A percentile compares a stretch with the other conserved stretches of the same genome.
phyloP scores from a whole-genome alignment of 116 monocot genomes.

The Dioscorea cayenensis region DNA sequence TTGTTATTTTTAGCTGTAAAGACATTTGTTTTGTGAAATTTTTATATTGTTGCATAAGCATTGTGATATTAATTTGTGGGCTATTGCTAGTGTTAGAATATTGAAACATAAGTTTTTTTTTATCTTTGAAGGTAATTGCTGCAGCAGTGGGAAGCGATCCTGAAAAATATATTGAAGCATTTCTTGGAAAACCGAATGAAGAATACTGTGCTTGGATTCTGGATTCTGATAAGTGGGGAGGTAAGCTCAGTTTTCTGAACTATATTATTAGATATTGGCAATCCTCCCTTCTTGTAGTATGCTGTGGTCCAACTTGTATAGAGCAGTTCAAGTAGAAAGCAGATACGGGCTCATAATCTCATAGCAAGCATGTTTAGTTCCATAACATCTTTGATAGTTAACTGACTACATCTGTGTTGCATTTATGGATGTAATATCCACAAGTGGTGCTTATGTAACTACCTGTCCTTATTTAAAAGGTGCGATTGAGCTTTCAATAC shows the following conservation, averaged over 20 bases:
- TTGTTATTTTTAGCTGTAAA: neutral
- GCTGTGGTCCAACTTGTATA: no score
- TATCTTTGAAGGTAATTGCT: slow-evolving; percentile 75
- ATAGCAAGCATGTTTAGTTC: no score
- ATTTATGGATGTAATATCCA: no score
- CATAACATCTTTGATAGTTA: no score
- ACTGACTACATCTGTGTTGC: no score
- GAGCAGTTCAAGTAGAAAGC: no score
- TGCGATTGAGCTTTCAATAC: slow-evolving; percentile 89
- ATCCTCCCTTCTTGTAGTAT: neutral
- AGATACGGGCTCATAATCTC: no score
- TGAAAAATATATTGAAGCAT: slow-evolving; percentile 71
- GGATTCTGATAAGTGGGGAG: slow-evolving; percentile 93
- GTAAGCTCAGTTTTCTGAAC: slow-evolving; percentile 24
- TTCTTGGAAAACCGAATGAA: slow-evolving; percentile 83
- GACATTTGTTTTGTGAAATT: neutral
- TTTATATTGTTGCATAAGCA: neutral
- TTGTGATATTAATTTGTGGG: neutral
- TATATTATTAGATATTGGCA: neutral
- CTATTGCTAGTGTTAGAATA: neutral
- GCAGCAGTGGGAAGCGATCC: slow-evolving; percentile 75
- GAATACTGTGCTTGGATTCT: slow-evolving; percentile 88
- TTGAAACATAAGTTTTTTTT: neutral
- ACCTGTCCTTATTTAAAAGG: slow-evolving; percentile 21
- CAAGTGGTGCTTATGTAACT: no score